A percentile compares a stretch with the other conserved stretches of the same genome.
These are phyloP conservation scores for Papiliotrema laurentii DNA, from an alignment of 1,284 basidiomycete genomes.

Conservation along the genomic window DNA sequence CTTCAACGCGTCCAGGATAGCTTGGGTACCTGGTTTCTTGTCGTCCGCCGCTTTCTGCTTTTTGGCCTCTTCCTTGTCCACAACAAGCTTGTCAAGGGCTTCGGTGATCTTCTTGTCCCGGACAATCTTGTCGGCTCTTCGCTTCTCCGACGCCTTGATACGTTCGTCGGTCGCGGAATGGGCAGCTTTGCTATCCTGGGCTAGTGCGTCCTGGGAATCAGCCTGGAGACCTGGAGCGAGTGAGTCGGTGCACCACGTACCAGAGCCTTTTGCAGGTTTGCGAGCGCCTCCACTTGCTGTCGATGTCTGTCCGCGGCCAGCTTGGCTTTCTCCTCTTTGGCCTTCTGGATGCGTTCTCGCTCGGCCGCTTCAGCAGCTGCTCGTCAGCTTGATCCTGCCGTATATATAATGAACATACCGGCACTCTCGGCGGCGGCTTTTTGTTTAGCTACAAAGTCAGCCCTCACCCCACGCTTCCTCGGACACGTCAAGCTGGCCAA, in stretches of 20 bases:
- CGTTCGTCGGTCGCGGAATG: constrained; percentile 26
- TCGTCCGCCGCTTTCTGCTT: constrained; percentile 39
- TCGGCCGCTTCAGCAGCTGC: constrained; percentile 30
- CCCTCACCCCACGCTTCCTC: too few species aligned
- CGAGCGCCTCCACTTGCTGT: constrained; percentile 33
- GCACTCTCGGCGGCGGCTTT: constrained; percentile 41
- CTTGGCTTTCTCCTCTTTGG: constrained; percentile 32
- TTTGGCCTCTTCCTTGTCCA: constrained; percentile 39
- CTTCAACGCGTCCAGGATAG: constrained; percentile 45
- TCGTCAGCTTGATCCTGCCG: constrained; percentile 4
- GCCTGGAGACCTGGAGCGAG: background rate
- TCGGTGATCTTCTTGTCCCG: constrained; percentile 43
- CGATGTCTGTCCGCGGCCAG: constrained; percentile 36
- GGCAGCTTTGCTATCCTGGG: constrained; percentile 30
- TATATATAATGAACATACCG: constrained; percentile 15
- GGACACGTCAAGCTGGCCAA: background rate
- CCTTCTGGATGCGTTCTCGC: constrained; percentile 25
- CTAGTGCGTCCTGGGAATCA: constrained; percentile 31
- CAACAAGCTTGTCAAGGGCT: constrained; percentile 39
- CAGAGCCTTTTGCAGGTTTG: constrained; percentile 21
- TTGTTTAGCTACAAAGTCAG: constrained; percentile 19
- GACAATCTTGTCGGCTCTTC: constrained; percentile 33
- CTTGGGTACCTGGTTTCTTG: constrained; percentile 45
- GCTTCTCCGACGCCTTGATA: constrained; percentile 32
- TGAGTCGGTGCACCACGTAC: background rate